Evolutionary conservation across 768 basidiomycete species (phyloP).

Genomic region (Gloeopeniophorella convolvens): DNA sequence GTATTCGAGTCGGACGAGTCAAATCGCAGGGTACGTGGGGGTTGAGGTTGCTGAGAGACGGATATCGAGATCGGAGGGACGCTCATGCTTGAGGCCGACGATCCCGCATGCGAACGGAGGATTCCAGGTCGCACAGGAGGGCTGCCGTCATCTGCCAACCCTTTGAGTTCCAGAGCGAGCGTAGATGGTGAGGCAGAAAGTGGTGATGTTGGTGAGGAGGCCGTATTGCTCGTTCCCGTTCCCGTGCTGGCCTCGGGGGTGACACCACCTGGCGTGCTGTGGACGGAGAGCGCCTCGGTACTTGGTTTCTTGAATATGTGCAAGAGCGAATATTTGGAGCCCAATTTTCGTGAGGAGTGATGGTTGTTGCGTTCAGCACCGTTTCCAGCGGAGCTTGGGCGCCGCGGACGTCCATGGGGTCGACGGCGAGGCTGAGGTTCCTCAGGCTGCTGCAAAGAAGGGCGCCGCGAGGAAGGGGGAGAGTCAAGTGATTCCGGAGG

Average conservation of each 20-base stretch:
- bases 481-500: constrained; percentile 7
- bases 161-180: constrained; percentile 7
- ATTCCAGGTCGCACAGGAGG: constrained; percentile 33
- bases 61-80: not conserved
- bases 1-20: constrained; percentile 6
- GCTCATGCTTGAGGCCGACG: constrained; percentile 23
- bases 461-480: constrained; percentile 2
- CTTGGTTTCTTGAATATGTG: constrained; percentile 63
- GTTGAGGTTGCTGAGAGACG: not conserved
- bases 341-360: constrained; percentile 38
- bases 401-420: constrained; percentile 31
- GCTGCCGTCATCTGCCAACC: constrained; percentile 15
- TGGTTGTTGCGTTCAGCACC: constrained; percentile 54
- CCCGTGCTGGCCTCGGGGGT: constrained; percentile 5
- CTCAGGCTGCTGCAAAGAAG: constrained; percentile 11
- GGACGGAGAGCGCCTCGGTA: constrained; percentile 26
- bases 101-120: constrained; percentile 35
- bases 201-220: constrained; percentile 12
- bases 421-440: constrained; percentile 23
- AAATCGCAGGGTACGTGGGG: constrained; percentile 7
- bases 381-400: constrained; percentile 57
- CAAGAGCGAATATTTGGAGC: constrained; percentile 68
- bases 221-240: constrained; percentile 3
- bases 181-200: constrained; percentile 13
- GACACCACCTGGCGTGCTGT: constrained; percentile 14